Evolutionary conservation across 2,329 filamentous ascomycete species (phyloP), one percentile per base, ranked within the genome.

Genomic region (Nothophaeocryptopus gaeumannii): DNA sequence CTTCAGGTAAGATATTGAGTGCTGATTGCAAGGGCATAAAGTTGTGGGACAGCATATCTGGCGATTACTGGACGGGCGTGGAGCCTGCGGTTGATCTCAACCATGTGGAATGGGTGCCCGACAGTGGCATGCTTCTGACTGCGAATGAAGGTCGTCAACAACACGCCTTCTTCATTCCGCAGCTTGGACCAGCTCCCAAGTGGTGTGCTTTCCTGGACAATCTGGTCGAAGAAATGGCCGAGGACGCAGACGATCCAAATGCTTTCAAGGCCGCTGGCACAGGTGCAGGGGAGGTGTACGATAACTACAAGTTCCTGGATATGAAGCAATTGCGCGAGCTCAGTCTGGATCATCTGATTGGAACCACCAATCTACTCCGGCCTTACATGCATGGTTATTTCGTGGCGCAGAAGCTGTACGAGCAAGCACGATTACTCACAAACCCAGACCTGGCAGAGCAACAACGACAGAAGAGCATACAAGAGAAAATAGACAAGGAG

Each of bases 321-420:
- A 71, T 89, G 54, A 83, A 88, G 37, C 91, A 99, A 69, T 78
- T 99, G 45, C 87, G 88, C 62, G 82, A 85, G 32, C 80, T 99
- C 58, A 95, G 89, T 67, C 72, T 99, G 64, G 85, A 88, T 45
- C 92, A 97, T 67, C 78, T 99, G 40, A 80, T 99, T 50, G 92
- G 92, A 58, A 91, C 89, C 62, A 95, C 90, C 26, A 93, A 88
- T 64, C 75, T 97, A 14, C 76, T 99, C 35, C 81, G 92, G 38
- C 93, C 93, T 37, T 99, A 99, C 67, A 99, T 99, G 95, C 93
- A 99, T 68, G 95, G 93, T 61, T 97, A 93, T 78, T 99, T 99
- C 73, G 91, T 99, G 41, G 89, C 88, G 32, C 92, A 95, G 62
- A 89, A 91, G 65, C 74, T 99, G 20, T 97, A 99, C 69, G 95